These are phyloP conservation scores for Cubamyces sp. DNA, from an alignment of 768 basidiomycete species.

Conservation along the genomic window DNA sequence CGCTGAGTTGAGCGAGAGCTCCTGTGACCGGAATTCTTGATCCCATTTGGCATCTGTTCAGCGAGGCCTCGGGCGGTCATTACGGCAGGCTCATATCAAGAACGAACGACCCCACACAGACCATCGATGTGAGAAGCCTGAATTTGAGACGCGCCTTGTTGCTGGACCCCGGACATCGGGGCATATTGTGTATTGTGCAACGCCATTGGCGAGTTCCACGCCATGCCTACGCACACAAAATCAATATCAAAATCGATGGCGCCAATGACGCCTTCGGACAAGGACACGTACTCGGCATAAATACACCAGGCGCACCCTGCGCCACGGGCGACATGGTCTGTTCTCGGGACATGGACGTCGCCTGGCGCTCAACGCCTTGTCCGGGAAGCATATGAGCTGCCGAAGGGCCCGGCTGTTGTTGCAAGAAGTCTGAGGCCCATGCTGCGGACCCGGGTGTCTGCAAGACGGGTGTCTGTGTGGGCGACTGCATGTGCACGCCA, in stretches of 20 bases:
- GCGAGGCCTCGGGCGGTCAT: background rate
- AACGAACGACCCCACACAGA: background rate
- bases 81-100: background rate
- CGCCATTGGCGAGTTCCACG: conserved; percentile 11
- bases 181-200: conserved; percentile 5
- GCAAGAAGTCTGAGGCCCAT: conserved; percentile 71
- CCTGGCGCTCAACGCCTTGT: conserved; percentile 8
- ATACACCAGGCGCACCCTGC: background rate
- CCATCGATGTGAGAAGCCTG: conserved; percentile 21
- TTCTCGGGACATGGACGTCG: conserved; percentile 7
- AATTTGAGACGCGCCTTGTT: conserved; percentile 9
- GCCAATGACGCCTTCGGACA: background rate
- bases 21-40: conserved; percentile 64
- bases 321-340: conserved; percentile 11
- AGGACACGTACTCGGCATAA: conserved; percentile 12
- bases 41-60: conserved; percentile 51
- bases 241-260: background rate
- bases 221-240: conserved; percentile 2
- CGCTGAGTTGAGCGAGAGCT: conserved; percentile 35
- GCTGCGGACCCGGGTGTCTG: conserved; percentile 36
- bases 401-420: conserved; percentile 35
- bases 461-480: conserved; percentile 28
- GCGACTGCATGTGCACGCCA: conserved; percentile 25
- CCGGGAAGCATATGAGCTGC: background rate
- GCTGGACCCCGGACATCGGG: conserved; percentile 20